phyloP scores from a whole-genome alignment of 225 moss, liverwort and hornwort species.

The Takakia lepidozioides region DNA sequence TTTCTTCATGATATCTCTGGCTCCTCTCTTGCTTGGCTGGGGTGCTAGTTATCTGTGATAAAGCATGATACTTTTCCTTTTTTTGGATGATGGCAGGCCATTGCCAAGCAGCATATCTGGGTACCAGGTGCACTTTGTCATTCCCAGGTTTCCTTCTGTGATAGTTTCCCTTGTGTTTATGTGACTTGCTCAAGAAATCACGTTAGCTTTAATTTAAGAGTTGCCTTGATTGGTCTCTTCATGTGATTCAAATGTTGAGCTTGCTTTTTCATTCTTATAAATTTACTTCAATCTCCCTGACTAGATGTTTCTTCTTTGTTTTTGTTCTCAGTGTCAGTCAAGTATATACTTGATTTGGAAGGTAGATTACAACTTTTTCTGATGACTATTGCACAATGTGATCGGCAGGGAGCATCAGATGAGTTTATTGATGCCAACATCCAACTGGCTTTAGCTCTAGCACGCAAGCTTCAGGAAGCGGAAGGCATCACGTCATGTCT shows the following conservation, averaged over 20 bases:
- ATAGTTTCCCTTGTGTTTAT: background rate
- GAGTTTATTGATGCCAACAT: conserved; percentile 95
- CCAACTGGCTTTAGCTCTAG: conserved; percentile 80
- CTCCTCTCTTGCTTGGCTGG: too few relatives aligned
- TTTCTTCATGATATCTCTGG: too few relatives aligned
- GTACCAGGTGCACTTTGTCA: conserved; percentile 51
- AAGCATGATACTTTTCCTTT: background rate
- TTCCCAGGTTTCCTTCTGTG: too few relatives aligned
- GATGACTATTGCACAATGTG: background rate
- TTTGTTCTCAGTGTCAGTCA: too few relatives aligned
- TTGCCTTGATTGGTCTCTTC: too few relatives aligned
- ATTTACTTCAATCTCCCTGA: too few relatives aligned
- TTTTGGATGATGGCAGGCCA: conserved; percentile 28
- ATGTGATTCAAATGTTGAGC: too few relatives aligned
- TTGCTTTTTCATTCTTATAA: too few relatives aligned
- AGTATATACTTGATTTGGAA: too few relatives aligned
- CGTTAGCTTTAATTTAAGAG: too few relatives aligned
- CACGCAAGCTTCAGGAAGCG: conserved; percentile 51
- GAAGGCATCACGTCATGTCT: conserved; percentile 52
- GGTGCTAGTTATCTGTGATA: background rate
- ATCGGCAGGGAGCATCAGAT: conserved; percentile 65
- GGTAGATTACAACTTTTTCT: background rate
- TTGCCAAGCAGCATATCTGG: conserved; percentile 85
- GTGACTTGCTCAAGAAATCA: too few relatives aligned
- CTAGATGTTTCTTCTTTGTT: too few relatives aligned